phyloP scores from a whole-genome alignment of 805 yeast species.

The Starmerella stigmatis region DNA sequence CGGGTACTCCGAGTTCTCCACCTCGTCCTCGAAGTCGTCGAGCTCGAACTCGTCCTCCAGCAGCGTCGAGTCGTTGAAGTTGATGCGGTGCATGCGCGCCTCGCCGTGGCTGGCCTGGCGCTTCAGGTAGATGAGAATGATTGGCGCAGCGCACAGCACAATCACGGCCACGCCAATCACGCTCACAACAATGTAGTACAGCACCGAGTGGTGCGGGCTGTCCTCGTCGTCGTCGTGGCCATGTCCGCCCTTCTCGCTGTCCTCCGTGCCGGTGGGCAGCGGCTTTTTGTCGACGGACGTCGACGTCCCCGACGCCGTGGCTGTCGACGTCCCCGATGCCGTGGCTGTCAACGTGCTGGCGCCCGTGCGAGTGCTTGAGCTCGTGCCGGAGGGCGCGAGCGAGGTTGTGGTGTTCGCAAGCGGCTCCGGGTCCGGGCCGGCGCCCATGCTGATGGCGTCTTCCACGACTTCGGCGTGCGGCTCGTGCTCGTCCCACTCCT shows the following conservation, averaged over 20 bases:
- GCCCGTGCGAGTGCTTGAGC: too few relatives aligned
- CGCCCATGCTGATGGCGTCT: conserved; percentile 1
- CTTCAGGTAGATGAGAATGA: conserved; percentile 4
- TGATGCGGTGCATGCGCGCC: background rate
- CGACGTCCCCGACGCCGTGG: too few relatives aligned
- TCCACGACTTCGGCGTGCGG: conserved; percentile 10
- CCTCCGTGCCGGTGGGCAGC: background rate
- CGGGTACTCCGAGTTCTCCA: conserved; percentile 3
- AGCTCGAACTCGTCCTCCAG: conserved; percentile 19
- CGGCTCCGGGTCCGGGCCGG: background rate
- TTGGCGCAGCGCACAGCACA: conserved; percentile 7
- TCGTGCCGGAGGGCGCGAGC: background rate
- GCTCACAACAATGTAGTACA: conserved; percentile 12
- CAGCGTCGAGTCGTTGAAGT: conserved; percentile 9
- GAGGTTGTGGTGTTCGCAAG: background rate
- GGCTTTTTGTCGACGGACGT: too few relatives aligned
- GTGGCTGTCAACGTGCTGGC: too few relatives aligned
- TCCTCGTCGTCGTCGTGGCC: background rate
- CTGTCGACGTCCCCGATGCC: too few relatives aligned
- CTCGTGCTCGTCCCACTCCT: conserved; percentile 25
- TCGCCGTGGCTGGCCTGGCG: conserved; percentile 8
- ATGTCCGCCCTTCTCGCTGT: background rate
- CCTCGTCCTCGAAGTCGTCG: conserved; percentile 13
- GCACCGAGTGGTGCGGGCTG: conserved; percentile 9
- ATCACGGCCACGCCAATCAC: conserved; percentile 11